Evolutionary conservation across 805 yeast genomes (phyloP).

Genomic region (Saccharomycopsis sp.): DNA sequence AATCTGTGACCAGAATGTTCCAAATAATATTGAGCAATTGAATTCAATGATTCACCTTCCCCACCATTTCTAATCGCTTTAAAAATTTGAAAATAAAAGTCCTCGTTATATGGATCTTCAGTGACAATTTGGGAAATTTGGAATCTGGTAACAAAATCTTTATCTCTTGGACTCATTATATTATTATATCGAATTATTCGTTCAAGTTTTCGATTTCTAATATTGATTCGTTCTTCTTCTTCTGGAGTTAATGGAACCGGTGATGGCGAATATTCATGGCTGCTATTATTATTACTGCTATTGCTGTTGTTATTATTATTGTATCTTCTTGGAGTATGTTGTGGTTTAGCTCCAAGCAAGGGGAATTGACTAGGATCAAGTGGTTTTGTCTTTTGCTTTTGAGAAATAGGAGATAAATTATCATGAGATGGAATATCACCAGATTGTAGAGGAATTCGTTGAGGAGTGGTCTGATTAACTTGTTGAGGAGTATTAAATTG

Average conservation of each 20-base stretch:
- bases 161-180: slow-evolving; percentile 94
- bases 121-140: slow-evolving; percentile 94
- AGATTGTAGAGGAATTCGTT: slow-evolving; percentile 28
- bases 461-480: slow-evolving; percentile 23
- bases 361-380: slow-evolving; percentile 21
- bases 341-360: slow-evolving; percentile 18
- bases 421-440: slow-evolving; percentile 7
- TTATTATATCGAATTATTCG: slow-evolving; percentile 80
- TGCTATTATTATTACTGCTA: slow-evolving; percentile 23
- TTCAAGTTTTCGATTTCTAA: slow-evolving; percentile 68
- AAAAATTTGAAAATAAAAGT: slow-evolving; percentile 90
- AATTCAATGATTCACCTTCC: slow-evolving; percentile 54
- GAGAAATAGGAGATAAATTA: not conserved
- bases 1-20: slow-evolving; percentile 87
- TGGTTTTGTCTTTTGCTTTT: slow-evolving; percentile 5
- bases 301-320: slow-evolving; percentile 23
- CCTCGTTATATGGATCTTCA: slow-evolving; percentile 95
- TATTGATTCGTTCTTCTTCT: slow-evolving; percentile 59
- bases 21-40: slow-evolving; percentile 87
- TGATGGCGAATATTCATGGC: slow-evolving; percentile 15
- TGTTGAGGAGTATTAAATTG: slow-evolving; percentile 21
- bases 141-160: slow-evolving; percentile 88
- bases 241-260: slow-evolving; percentile 48
- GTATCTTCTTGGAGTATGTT: slow-evolving; percentile 23
- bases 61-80: slow-evolving; percentile 61